phyloP scores from a whole-genome alignment of 2,329 filamentous ascomycete species.

The Phialophora expanda region DNA sequence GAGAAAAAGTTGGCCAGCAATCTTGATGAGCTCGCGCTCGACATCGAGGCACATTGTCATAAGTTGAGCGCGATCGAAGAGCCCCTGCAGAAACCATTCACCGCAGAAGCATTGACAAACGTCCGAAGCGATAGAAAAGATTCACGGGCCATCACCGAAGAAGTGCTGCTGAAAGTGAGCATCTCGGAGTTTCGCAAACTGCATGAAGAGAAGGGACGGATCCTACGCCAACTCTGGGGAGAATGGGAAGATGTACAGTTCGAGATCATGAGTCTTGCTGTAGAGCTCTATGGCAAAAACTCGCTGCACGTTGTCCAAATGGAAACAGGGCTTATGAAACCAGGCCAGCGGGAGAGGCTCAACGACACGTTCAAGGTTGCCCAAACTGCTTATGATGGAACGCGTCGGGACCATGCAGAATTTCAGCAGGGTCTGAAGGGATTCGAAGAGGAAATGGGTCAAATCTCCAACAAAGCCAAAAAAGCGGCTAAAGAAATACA shows the following conservation, averaged over 20 bases:
- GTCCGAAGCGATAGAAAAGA: neutral
- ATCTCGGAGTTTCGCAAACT: conserved; percentile 25
- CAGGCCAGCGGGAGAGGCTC: conserved; percentile 23
- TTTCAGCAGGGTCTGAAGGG: conserved; percentile 20
- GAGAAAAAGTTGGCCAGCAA: conserved; percentile 14
- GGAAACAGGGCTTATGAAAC: conserved; percentile 22
- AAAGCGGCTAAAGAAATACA: conserved; percentile 28
- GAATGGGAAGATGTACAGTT: conserved; percentile 36
- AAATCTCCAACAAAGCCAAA: conserved; percentile 29
- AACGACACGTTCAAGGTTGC: conserved; percentile 14
- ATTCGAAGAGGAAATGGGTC: conserved; percentile 22
- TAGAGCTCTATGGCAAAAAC: conserved; percentile 31
- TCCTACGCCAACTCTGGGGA: conserved; percentile 30
- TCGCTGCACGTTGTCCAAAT: conserved; percentile 20
- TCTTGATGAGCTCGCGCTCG: conserved; percentile 24
- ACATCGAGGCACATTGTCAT: conserved; percentile 23
- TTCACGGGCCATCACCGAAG: neutral
- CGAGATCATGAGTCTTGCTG: conserved; percentile 30
- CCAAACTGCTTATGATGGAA: conserved; percentile 11
- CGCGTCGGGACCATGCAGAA: conserved; percentile 1
- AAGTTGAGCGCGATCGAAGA: conserved; percentile 23
- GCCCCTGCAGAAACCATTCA: conserved; percentile 24
- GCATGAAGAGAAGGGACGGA: conserved; percentile 27
- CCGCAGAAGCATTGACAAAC: conserved; percentile 23
- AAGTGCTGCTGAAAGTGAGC: conserved; percentile 25